These are phyloP conservation scores for Globisporangium sylvaticum DNA, from an alignment of 352 stramenopile species.

Conservation along the genomic window DNA sequence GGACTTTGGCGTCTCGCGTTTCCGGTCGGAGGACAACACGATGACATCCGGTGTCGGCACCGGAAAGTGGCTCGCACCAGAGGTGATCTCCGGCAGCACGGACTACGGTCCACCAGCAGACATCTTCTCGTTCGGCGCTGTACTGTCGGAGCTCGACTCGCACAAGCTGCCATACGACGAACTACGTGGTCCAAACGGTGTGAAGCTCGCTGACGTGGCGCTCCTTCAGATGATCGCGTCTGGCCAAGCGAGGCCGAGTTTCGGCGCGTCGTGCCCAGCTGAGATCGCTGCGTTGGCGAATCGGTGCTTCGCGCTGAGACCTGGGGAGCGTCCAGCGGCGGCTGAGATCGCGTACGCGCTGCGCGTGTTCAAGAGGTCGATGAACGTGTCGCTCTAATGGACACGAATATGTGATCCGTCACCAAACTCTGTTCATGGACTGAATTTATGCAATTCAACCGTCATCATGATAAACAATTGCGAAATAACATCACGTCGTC, in stretches of 20 bases:
- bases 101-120: conserved; percentile 28
- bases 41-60: conserved; percentile 35
- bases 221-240: conserved; percentile 35
- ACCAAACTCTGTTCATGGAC: too few relatives aligned
- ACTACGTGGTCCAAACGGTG: conserved; percentile 22
- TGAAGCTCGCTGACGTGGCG: conserved; percentile 25
- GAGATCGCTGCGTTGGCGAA: background rate
- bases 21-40: conserved; percentile 34
- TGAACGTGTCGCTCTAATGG: background rate
- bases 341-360: background rate
- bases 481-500: too few relatives aligned
- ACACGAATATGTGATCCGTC: too few relatives aligned
- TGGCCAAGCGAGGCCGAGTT: conserved; percentile 25
- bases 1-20: conserved; percentile 54
- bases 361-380: background rate
- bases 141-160: conserved; percentile 42
- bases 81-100: conserved; percentile 31
- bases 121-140: conserved; percentile 35
- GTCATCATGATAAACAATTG: too few relatives aligned
- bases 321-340: background rate
- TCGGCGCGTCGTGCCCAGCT: conserved; percentile 8
- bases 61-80: conserved; percentile 32
- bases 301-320: background rate
- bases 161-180: conserved; percentile 34
- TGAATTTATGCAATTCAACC: too few relatives aligned